Percentiles rank a stretch among this genome's conserved stretches.
These are phyloP conservation scores for Dactylorhiza incarnata DNA, from an alignment of 106 monocot genomes.

Conservation along the genomic window DNA sequence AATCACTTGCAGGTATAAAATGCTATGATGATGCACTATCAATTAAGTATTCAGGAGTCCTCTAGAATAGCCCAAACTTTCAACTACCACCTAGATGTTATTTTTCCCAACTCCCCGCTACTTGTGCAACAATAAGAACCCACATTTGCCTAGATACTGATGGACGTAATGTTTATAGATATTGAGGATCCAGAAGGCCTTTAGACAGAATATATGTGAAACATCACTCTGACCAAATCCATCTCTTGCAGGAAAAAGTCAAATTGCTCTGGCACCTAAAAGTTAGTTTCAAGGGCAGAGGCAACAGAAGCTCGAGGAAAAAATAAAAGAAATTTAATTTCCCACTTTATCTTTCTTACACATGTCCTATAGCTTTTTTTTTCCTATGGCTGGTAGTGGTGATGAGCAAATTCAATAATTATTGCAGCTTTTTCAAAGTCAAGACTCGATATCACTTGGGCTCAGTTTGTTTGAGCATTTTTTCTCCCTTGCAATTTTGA, in stretches of 20 bases:
- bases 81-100: background rate
- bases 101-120: background rate
- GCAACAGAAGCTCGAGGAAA: too few species aligned
- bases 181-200: background rate
- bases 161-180: background rate
- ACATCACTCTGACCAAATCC: background rate
- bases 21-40: background rate
- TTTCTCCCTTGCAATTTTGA: too few species aligned
- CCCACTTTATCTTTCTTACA: background rate
- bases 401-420: background rate
- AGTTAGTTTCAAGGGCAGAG: too few species aligned
- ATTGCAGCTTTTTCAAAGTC: too few species aligned
- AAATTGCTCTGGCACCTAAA: background rate
- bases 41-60: background rate
- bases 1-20: background rate
- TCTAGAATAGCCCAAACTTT: background rate
- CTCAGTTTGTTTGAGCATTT: too few species aligned
- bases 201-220: background rate
- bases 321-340: background rate
- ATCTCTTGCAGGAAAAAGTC: background rate
- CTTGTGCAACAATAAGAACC: background rate
- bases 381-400: background rate
- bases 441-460: too few species aligned
- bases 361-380: background rate
- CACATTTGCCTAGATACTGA: background rate